A percentile compares a stretch with the other conserved stretches of the same genome.
Evolutionary conservation across 139 green algal genomes (phyloP).

Genomic region (Raphidocelis subcapitata): DNA sequence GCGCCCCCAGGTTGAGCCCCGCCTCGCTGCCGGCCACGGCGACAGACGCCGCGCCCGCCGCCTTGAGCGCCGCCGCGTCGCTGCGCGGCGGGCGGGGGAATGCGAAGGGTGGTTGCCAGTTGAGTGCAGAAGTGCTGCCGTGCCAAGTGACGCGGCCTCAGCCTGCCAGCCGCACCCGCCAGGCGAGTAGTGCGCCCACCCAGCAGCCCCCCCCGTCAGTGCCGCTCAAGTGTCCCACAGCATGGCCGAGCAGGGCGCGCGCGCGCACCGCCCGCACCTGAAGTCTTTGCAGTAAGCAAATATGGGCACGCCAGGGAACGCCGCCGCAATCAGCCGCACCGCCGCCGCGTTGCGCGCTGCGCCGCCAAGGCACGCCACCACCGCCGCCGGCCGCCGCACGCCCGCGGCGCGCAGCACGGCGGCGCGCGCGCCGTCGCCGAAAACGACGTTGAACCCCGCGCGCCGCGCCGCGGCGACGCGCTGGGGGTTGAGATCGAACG

Average conservation of each 20-base stretch:
- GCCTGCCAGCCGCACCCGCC: no score
- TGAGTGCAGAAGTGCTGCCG: no score
- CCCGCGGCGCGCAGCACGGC: constrained; percentile 79
- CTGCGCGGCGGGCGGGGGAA: constrained; percentile 1
- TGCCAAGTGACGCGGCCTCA: no score
- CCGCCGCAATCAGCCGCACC: constrained; percentile 53
- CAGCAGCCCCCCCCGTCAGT: no score
- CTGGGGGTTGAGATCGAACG: constrained; percentile 76
- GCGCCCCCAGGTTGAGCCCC: constrained; percentile 61
- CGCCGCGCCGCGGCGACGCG: constrained; percentile 57
- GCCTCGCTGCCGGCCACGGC: constrained; percentile 63
- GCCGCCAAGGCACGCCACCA: constrained; percentile 75
- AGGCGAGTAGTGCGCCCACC: no score
- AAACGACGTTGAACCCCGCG: constrained; percentile 61
- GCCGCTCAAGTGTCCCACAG: no score
- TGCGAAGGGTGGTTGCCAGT: no score
- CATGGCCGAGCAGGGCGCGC: no score
- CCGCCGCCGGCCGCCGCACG: constrained; percentile 57
- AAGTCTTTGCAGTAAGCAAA: constrained; percentile 76
- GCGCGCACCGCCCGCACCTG: constrained; percentile 22
- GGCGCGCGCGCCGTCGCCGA: constrained; percentile 65
- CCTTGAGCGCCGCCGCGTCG: constrained; percentile 76
- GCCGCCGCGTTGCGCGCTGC: constrained; percentile 34
- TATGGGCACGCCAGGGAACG: constrained; percentile 75
- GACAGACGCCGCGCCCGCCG: constrained; percentile 65